These are phyloP conservation scores for Stenocarpella maydis DNA, from an alignment of 2,329 filamentous ascomycete species.

Conservation along the genomic window DNA sequence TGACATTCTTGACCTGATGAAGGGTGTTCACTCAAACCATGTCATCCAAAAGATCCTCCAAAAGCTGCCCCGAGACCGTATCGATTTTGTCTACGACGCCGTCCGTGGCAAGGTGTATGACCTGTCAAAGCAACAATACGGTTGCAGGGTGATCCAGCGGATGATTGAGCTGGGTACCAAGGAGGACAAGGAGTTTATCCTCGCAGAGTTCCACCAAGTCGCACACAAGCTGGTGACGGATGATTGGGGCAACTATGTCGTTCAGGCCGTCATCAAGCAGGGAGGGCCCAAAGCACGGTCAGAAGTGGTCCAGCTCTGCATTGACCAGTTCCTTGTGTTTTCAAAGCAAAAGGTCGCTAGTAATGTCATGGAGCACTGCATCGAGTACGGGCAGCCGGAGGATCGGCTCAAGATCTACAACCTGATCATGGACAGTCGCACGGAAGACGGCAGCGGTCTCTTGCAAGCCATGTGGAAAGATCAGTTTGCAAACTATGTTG, in stretches of 20 bases:
- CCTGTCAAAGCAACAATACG: conserved; percentile 82
- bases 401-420: conserved; percentile 76
- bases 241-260: conserved; percentile 95
- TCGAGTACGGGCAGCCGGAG: conserved; percentile 73
- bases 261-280: conserved; percentile 87
- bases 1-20: conserved; percentile 79
- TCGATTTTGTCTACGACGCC: conserved; percentile 84
- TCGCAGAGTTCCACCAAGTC: conserved; percentile 80
- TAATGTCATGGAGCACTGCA: conserved; percentile 95
- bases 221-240: conserved; percentile 79
- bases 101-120: conserved; percentile 78
- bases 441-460: conserved; percentile 70
- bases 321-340: conserved; percentile 73
- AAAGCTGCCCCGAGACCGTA: conserved; percentile 76
- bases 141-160: conserved; percentile 91
- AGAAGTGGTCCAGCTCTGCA: conserved; percentile 77
- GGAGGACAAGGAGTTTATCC: conserved; percentile 73
- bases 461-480: conserved; percentile 85
- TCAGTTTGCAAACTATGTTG: conserved; percentile 94
- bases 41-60: conserved; percentile 95
- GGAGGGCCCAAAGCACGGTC: conserved; percentile 77
- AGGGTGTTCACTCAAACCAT: conserved; percentile 93
- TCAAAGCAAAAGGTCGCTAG: conserved; percentile 97
- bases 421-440: conserved; percentile 65
- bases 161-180: conserved; percentile 85